Conservation (phyloP, 2,329 filamentous ascomycete genomes). For the Diaporthe nobilis region DNA sequence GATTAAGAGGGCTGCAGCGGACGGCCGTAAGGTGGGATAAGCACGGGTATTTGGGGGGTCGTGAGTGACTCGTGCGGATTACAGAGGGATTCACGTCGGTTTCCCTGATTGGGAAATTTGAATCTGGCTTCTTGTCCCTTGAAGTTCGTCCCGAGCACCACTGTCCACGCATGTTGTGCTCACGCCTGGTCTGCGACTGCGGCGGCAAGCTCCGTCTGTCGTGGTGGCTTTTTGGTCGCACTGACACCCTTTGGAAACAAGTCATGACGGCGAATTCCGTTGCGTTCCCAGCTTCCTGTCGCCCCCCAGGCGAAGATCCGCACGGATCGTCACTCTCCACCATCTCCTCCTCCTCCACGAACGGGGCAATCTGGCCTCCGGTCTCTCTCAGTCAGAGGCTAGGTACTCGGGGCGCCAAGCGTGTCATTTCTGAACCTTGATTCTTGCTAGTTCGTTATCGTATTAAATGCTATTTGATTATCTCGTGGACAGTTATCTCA, state of each 20-base stretch:
- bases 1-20: not conserved
- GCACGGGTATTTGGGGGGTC: not conserved
- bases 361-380: not conserved
- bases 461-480: not conserved
- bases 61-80: not conserved
- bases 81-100: not conserved
- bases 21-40: constrained; percentile 1
- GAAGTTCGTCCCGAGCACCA: not conserved
- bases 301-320: not conserved
- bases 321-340: not conserved
- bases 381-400: not conserved
- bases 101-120: not conserved
- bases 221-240: not conserved
- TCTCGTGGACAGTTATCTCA: too few relatives aligned
- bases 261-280: constrained; percentile 3
- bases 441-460: not conserved
- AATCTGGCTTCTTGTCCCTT: not conserved
- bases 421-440: not conserved
- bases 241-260: not conserved
- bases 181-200: not conserved
- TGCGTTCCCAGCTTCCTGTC: not conserved
- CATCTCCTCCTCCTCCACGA: not conserved
- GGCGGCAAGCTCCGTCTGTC: constrained; percentile 2
- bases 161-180: not conserved
- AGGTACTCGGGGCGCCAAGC: not conserved